Evolutionary conservation across 1,284 basidiomycete species (phyloP).

Genomic region (Tylopilus sp.): DNA sequence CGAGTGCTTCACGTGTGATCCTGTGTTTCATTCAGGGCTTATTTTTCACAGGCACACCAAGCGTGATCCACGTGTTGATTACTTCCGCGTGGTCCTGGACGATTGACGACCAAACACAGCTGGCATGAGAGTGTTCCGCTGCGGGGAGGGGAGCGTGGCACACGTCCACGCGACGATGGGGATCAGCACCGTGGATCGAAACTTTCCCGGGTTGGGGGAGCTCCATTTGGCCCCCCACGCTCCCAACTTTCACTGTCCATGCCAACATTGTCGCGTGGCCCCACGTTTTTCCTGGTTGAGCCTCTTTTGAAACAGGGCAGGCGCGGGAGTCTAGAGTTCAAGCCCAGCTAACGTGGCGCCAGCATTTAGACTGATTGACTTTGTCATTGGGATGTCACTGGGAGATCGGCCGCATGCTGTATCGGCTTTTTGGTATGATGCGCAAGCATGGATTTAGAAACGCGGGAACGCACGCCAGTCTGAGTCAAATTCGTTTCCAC

Average conservation of each 20-base stretch:
- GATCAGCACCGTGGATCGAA: slow-evolving; percentile 4
- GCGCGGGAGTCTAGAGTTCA: slow-evolving; percentile 11
- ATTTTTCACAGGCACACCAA: slow-evolving; percentile 13
- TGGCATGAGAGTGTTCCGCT: neutral
- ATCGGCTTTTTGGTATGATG: neutral
- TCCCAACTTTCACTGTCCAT: slow-evolving; percentile 12
- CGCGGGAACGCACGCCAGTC: slow-evolving; percentile 10
- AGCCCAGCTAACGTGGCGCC: slow-evolving; percentile 23
- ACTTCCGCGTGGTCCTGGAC: slow-evolving; percentile 1
- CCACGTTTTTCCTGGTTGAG: slow-evolving; percentile 5
- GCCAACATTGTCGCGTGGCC: slow-evolving; percentile 24
- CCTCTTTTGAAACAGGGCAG: slow-evolving; percentile 27
- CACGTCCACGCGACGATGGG: neutral
- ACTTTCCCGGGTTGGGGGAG: slow-evolving; percentile 25
- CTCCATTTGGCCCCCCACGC: slow-evolving; percentile 10
- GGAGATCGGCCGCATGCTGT: slow-evolving; percentile 14
- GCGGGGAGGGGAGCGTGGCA: neutral
- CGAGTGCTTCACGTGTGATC: neutral
- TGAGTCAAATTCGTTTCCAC: slow-evolving; percentile 21
- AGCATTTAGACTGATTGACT: slow-evolving; percentile 27
- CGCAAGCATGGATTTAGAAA: slow-evolving; percentile 17
- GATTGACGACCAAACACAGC: neutral
- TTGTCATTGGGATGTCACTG: slow-evolving; percentile 19
- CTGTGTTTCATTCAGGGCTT: slow-evolving; percentile 6
- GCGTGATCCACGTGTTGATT: slow-evolving; percentile 19